Base-by-base conservation (phyloP, 768 basidiomycete genomes). In the Candolleomyces aberdarensis region DNA sequence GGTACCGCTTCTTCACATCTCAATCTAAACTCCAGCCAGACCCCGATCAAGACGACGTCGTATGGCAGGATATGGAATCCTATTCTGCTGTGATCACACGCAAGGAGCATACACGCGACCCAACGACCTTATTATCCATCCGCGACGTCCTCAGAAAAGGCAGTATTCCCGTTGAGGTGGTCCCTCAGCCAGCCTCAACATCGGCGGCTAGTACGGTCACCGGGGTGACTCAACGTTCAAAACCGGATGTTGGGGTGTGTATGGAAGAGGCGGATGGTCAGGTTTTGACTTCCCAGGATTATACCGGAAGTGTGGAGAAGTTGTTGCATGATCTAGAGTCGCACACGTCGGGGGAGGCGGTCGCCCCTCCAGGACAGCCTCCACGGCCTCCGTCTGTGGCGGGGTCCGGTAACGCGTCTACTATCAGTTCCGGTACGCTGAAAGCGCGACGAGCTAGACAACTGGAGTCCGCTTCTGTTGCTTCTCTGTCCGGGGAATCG, bases 81-180 rank as follows among this genome's bases (percentile, higher is more conserved):
- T 87, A 79, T 64, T 84, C 85, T 0, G 81, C 86, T 0, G 77
- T 84, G 13, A 82, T 89, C 60, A 80, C 79, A 31, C 74, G 88
- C 11, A 89, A 85, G 66, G 85, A 87, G 60, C 81, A 87, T 63
- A 81, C 85, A 0, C 79, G 82, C 17, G 89, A 90, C 63, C 76
- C 80, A 0, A 77, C 85, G 0, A 80, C 83, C 1, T 65, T 89
- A 0, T 71, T 88, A 6, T 81, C 83, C 0, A 74, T 91, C 13
- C 76, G 85, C 1, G 86, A 87, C 36, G 87, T 88, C 9, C 72
- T 90, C 5, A 78, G 86, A 13, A 81, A 85, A 59, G 83, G 83
- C 63, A 70, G 76, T 0, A 59, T 64, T 7, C 77, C 80, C 8
- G 66, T 68, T 11, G 81, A 82, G 17, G 11, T 11, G 36, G 11